Evolutionary conservation across 148 eudicot species (phyloP), one percentile per base, ranked within the genome.

Genomic region (Nyssa sinensis): DNA sequence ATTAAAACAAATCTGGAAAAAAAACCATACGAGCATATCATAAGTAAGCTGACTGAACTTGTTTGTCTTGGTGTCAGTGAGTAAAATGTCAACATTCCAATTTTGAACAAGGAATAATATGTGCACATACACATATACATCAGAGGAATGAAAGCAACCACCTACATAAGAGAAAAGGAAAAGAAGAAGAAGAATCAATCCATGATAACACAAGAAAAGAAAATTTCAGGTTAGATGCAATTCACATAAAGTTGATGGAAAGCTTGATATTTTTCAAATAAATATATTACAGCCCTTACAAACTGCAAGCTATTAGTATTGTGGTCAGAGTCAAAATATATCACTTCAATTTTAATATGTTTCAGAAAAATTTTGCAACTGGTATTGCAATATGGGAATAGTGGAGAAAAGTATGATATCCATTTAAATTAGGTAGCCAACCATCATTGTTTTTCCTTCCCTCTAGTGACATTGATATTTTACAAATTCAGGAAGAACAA

Each of bases 91-190:
- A 92, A 75, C 93, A 83, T 94, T 69, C 98, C 97, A 62, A 94
- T 74, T 82, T 94, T 88, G 85, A 92, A 86, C 80, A 92, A 79
- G 23, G 98, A 94, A 79, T 88, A 94, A 76, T 94, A 94, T 66
- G 98, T 94, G 83, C 98, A 94, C 61, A 92, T 81, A 81, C 98
- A 92, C 98, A 92, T 94, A 80, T 92, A 94, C 91, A 92, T 81
- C 39, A 94, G 85, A 72, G 98, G 98, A 75, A 92, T 78, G 72
- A 88, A 87, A 30, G 93, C 93, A 74, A 81, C 75, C 58, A 86
- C 95, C 98, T 94, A 81, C 65, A 83, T 8, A 70, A 62, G 44
- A 55, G 27, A 74, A 55, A 24, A 66, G 60, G 34, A 57, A 10
- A 10, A 60, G 24, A 35, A 49, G 34, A 62, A 12, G 14, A 41